Base-by-base conservation (phyloP, 1,284 basidiomycete species). In the Ustilago shanxiensis region DNA sequence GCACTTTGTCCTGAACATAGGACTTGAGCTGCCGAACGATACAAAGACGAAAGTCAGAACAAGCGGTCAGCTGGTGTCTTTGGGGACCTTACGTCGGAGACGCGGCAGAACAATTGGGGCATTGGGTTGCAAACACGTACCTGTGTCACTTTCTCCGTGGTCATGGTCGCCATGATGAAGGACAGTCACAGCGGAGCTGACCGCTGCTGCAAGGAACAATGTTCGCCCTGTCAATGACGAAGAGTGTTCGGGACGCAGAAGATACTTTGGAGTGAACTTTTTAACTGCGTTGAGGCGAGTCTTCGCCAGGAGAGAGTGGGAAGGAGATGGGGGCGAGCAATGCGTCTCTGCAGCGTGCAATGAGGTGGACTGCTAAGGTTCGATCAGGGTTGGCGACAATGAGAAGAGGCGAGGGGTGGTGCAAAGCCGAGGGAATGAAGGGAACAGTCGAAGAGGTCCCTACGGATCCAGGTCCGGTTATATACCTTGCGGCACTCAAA, bases 1-100 rank as follows among this genome's bases (percentile, higher is more conserved):
- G 53, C 41, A 75, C 50, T 50, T 70, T 69, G 63, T 70, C 63
- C 49, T 66, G 60, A 24, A 75, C 63, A 10, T 35, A 75, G 51
- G 54, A 35, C 61, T 65, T 68, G 29, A 68, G 29, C 71, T 72
- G 63, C 39, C 33, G 18, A 31, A 29, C 29, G 37, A 8, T 47
- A 44, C 33, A 31, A 18, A 22, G 14, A 16, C 14, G 22, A 11
- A 44, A 56, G 39, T 1, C 22, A 39, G 35, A 18, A 24, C 7
- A 9, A 55, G 20, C 39, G 3, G 33, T 11, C 22, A 22, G 20
- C 22, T 10, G 14, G 9, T 37, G 35, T 37, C 35, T 37, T 5
- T 37, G 35, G 14, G 35, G 13, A 26, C 5, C 11, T 33, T 33
- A 33, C 11, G 31, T 11, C 11, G 31, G 31, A 33, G 5, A 6